phyloP scores from a whole-genome alignment of 352 stramenopile species.

The Globisporangium nagaii region DNA sequence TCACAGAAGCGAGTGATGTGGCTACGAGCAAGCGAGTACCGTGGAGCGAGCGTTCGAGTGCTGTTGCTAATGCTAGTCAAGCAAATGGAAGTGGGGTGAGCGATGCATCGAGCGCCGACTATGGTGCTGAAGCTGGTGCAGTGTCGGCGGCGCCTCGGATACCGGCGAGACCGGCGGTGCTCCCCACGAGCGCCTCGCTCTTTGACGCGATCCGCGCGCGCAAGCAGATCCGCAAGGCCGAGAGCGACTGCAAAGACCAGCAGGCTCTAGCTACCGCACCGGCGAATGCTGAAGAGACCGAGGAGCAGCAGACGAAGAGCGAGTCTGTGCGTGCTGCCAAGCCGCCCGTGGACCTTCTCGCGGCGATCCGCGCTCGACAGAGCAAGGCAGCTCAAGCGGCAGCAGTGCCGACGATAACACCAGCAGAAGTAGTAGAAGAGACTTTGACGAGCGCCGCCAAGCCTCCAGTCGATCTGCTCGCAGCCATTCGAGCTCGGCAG shows the following conservation, averaged over 20 bases:
- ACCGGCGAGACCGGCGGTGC: neutral
- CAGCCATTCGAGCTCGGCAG: too few relatives aligned
- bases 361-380: slow-evolving; percentile 57
- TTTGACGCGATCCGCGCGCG: slow-evolving; percentile 44
- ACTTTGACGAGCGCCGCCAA: neutral
- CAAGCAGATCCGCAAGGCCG: slow-evolving; percentile 17
- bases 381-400: neutral
- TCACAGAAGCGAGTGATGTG: neutral
- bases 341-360: slow-evolving; percentile 43
- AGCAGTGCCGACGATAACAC: neutral
- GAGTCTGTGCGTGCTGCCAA: neutral
- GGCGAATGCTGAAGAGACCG: neutral
- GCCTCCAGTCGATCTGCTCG: too few relatives aligned
- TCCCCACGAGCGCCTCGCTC: slow-evolving; percentile 26
- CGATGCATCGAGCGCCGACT: neutral
- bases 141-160: neutral
- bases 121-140: neutral
- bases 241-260: slow-evolving; percentile 1
- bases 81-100: neutral
- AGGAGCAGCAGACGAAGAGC: neutral
- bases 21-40: slow-evolving; percentile 15
- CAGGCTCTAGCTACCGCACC: neutral
- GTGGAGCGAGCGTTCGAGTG: slow-evolving; percentile 22
- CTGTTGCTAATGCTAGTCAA: neutral
- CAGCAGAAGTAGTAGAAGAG: neutral